Base-by-base conservation (phyloP, 176 grass and related monocot genomes). In the Carex pumila region DNA sequence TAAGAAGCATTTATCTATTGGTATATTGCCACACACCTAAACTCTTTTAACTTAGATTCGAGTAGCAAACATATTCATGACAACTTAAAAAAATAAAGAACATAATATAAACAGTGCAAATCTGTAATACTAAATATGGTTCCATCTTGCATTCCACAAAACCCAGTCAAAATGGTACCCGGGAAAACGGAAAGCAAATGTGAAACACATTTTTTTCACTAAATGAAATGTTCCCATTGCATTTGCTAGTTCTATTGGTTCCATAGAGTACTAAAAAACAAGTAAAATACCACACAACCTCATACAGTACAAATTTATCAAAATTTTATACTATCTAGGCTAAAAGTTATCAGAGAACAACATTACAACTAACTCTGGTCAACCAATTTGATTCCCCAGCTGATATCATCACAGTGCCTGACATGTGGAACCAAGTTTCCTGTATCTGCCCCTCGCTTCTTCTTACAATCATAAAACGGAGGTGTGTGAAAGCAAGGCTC, bases 401-500 rank as follows among this genome's bases (percentile, higher is more conserved):
- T 95, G 80, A 98, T 89, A 71, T 98, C 96, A 86, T 93, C 88
- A 81, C 96, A 98, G 80, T 98, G 96, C 65, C 66, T 93, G 76
- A 98, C 88, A 95, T 98, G 85, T 0, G 96, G 93, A 32, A 98
- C 93, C 85, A 98, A 32, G 37, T 80, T 89, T 18, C 96, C 96
- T 14, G 88, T 95, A 83, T 93, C 96, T 79, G 57, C 18, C 53
- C 93, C 89, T 81, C 2, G 85, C 86, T 91, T 93, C 47, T 85
- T 0, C 79, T 94, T 92, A 83, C 95, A 98, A 82, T 94, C 95
- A 65, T 86, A 94, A 73, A 84, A 94, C 47, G 96, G 96, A 47
- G 96, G 96, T 64, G 89, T 74, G 85, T 95, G 93, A 61, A 95
- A 99, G 47, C 96, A 99, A n/a, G 93, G 96, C 76, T 99, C 96